These are phyloP conservation scores for Lipomyces starkeyi DNA, from an alignment of 805 yeast genomes.

Conservation along the genomic window DNA sequence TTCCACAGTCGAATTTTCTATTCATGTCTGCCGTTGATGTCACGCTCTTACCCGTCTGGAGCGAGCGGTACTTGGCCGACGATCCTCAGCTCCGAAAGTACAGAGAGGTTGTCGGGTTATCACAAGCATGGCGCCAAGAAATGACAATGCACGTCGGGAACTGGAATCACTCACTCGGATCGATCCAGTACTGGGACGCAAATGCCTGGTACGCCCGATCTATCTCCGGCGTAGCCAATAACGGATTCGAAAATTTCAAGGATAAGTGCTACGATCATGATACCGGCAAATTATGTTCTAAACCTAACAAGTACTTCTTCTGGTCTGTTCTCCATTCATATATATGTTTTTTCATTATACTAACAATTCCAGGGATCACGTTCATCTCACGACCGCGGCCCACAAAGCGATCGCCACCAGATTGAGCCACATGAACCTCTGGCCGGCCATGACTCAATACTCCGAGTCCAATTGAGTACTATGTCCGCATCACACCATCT, in stretches of 20 bases:
- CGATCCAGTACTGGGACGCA: conserved; percentile 28
- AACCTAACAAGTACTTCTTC: conserved; percentile 25
- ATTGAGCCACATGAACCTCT: conserved; percentile 21
- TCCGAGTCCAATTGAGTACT: background rate
- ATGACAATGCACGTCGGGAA: conserved; percentile 17
- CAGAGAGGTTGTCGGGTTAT: conserved; percentile 29
- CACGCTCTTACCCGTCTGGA: conserved; percentile 33
- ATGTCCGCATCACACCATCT: background rate
- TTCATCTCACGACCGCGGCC: conserved; percentile 34
- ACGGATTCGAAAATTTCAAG: conserved; percentile 17
- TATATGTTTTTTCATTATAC: background rate
- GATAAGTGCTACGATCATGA: conserved; percentile 25
- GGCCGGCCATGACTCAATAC: conserved; percentile 25
- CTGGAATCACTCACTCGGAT: conserved; percentile 30
- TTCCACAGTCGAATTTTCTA: conserved; percentile 33
- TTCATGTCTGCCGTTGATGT: conserved; percentile 29
- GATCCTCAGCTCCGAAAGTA: conserved; percentile 22
- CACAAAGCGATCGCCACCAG: conserved; percentile 26
- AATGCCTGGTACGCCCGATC: conserved; percentile 32
- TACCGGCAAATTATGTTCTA: conserved; percentile 15
- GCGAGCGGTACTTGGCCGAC: conserved; percentile 10
- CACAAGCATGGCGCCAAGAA: conserved; percentile 25
- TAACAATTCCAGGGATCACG: conserved; percentile 27
- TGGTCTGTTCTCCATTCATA: conserved; percentile 17
- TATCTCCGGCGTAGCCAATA: conserved; percentile 25